These are phyloP conservation scores for Metschnikowia matae DNA, from an alignment of 805 yeast species.

Conservation along the genomic window DNA sequence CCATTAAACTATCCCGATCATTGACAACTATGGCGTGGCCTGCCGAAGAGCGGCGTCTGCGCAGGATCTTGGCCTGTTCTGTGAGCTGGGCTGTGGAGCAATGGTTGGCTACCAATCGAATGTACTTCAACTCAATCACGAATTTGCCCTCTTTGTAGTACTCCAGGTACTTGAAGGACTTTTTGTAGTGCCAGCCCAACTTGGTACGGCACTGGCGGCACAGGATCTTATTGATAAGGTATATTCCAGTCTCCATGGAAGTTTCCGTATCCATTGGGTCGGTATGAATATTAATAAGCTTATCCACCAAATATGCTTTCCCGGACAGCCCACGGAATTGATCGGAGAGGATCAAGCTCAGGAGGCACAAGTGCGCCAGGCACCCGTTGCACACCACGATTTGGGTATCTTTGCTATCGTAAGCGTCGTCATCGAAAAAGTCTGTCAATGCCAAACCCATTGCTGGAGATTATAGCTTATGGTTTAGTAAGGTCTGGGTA, in stretches of 20 bases:
- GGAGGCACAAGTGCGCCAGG: slow-evolving; percentile 38
- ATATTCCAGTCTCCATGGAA: slow-evolving; percentile 38
- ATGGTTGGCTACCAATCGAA: slow-evolving; percentile 33
- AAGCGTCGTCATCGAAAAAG: slow-evolving; percentile 34
- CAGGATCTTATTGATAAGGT: slow-evolving; percentile 32
- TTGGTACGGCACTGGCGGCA: slow-evolving; percentile 37
- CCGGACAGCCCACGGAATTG: slow-evolving; percentile 39
- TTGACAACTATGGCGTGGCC: slow-evolving; percentile 8
- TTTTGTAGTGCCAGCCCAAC: slow-evolving; percentile 42
- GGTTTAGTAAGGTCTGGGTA: not conserved
- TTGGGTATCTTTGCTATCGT: slow-evolving; percentile 34
- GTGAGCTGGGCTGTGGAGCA: slow-evolving; percentile 29
- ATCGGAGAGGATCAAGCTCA: slow-evolving; percentile 34
- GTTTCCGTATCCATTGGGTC: slow-evolving; percentile 29
- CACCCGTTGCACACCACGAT: slow-evolving; percentile 40
- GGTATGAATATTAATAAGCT: slow-evolving; percentile 31
- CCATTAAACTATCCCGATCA: slow-evolving; percentile 5
- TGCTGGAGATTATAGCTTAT: not conserved
- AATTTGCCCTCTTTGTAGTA: slow-evolving; percentile 42
- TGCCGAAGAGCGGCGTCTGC: slow-evolving; percentile 21
- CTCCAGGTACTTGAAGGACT: slow-evolving; percentile 33
- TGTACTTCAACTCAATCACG: slow-evolving; percentile 38
- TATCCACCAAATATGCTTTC: slow-evolving; percentile 39
- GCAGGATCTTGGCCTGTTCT: slow-evolving; percentile 29
- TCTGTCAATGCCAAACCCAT: slow-evolving; percentile 42